A percentile compares a stretch with the other conserved stretches of the same genome.
phyloP scores from a whole-genome alignment of 495 filamentous ascomycete genomes.

The Penicillium pancosmium region DNA sequence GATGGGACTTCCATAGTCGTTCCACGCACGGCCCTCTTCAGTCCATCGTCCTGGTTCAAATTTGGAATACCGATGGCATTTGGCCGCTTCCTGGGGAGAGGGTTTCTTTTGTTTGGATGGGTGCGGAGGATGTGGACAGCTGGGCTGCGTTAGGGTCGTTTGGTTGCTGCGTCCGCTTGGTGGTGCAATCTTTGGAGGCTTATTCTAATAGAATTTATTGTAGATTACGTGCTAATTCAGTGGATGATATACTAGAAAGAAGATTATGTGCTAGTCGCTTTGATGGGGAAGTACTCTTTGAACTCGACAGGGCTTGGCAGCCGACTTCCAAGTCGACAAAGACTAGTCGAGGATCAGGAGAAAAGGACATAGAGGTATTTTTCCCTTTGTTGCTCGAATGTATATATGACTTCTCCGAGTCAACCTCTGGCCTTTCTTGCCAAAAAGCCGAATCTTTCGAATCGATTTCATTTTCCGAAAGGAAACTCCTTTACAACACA shows the following conservation, averaged over 20 bases:
- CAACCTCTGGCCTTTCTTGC: too few species aligned
- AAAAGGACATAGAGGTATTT: not conserved
- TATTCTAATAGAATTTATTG: not conserved
- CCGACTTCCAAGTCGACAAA: not conserved
- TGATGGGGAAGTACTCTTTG: not conserved
- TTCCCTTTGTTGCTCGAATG: too few species aligned
- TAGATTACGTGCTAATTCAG: not conserved
- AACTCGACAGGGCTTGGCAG: not conserved
- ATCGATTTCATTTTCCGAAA: too few species aligned
- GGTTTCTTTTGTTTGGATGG: constrained; percentile 18
- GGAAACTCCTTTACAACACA: too few species aligned
- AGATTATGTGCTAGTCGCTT: not conserved
- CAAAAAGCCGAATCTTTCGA: too few species aligned
- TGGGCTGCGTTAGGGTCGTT: not conserved
- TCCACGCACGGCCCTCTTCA: constrained; percentile 12
- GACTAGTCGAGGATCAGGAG: not conserved
- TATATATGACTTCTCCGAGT: too few species aligned
- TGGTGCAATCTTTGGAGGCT: too few species aligned
- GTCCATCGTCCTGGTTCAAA: constrained; percentile 24
- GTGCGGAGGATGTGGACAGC: constrained; percentile 19
- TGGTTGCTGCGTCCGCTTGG: too few species aligned
- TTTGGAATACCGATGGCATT: constrained; percentile 28
- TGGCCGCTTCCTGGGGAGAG: constrained; percentile 20
- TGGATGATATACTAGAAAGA: not conserved
- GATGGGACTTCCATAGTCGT: constrained; percentile 5